phyloP scores from a whole-genome alignment of 2,329 filamentous ascomycete genomes.

The Xylariaceae sp. region DNA sequence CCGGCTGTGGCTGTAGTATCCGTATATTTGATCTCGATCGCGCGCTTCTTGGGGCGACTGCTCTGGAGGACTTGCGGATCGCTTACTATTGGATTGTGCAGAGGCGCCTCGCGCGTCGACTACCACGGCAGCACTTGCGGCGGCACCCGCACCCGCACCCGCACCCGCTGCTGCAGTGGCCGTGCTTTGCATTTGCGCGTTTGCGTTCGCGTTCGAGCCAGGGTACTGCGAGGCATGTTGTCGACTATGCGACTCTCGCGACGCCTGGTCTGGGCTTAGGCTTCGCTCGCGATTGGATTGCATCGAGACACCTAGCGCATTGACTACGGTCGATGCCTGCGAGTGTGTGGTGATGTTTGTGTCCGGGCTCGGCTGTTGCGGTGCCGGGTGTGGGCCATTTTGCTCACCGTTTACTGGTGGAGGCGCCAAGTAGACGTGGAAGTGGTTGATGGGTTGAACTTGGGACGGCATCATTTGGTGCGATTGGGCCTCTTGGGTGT shows the following conservation, averaged over 20 bases:
- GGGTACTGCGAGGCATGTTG: too few relatives aligned
- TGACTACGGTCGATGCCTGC: neutral
- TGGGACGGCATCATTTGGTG: constrained; percentile 4
- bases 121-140: neutral
- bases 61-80: neutral
- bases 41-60: neutral
- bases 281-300: neutral
- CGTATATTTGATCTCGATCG: neutral
- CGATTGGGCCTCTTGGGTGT: neutral
- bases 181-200: too few relatives aligned
- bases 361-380: neutral
- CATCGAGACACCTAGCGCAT: constrained; percentile 9
- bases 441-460: constrained; percentile 15
- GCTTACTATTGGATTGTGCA: neutral
- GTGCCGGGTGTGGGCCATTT: neutral
- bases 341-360: neutral
- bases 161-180: too few relatives aligned
- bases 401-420: neutral
- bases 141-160: too few relatives aligned
- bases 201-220: neutral
- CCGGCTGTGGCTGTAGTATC: constrained; percentile 6
- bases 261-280: neutral
- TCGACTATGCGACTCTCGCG: neutral
- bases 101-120: constrained; percentile 8
- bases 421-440: constrained; percentile 18